These are phyloP conservation scores for Phialophora macrospora DNA, from an alignment of 2,329 filamentous ascomycete species.

Conservation along the genomic window DNA sequence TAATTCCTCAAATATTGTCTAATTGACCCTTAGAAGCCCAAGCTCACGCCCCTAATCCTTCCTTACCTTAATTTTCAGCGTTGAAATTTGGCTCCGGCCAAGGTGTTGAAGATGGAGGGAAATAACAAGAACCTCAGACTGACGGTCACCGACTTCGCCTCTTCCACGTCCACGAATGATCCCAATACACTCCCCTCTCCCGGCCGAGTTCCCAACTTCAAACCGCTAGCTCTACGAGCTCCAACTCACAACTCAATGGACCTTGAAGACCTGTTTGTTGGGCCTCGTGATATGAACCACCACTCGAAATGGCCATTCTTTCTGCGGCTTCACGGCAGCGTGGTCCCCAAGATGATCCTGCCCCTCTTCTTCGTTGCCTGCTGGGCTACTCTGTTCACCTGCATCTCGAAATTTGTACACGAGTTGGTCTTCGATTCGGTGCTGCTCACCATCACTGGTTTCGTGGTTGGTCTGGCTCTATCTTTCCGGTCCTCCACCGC, in stretches of 20 bases:
- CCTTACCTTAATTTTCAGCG: not conserved
- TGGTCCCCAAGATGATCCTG: slow-evolving; percentile 74
- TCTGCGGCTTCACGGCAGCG: slow-evolving; percentile 75
- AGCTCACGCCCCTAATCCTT: not conserved
- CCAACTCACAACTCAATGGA: slow-evolving; percentile 48
- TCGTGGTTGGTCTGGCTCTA: slow-evolving; percentile 77
- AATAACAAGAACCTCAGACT: slow-evolving; percentile 28
- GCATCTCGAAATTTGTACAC: slow-evolving; percentile 56
- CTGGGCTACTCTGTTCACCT: slow-evolving; percentile 71
- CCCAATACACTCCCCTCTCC: slow-evolving; percentile 26
- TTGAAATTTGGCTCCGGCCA: not conserved
- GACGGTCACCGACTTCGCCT: slow-evolving; percentile 32
- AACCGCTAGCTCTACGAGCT: slow-evolving; percentile 27
- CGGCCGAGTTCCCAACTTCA: slow-evolving; percentile 29
- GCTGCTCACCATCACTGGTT: slow-evolving; percentile 76
- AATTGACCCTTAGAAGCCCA: not conserved
- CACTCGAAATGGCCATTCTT: slow-evolving; percentile 80
- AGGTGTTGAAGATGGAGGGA: slow-evolving; percentile 19
- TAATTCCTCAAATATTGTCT: not conserved
- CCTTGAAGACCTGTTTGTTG: slow-evolving; percentile 65
- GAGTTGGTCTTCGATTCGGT: slow-evolving; percentile 65
- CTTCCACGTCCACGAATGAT: slow-evolving; percentile 30
- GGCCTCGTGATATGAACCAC: slow-evolving; percentile 69
- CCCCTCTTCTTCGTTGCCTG: slow-evolving; percentile 65
- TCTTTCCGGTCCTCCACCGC: slow-evolving; percentile 78